Evolutionary conservation across 306 rosid species (phyloP).

Genomic region (Crataegus laevigata): DNA sequence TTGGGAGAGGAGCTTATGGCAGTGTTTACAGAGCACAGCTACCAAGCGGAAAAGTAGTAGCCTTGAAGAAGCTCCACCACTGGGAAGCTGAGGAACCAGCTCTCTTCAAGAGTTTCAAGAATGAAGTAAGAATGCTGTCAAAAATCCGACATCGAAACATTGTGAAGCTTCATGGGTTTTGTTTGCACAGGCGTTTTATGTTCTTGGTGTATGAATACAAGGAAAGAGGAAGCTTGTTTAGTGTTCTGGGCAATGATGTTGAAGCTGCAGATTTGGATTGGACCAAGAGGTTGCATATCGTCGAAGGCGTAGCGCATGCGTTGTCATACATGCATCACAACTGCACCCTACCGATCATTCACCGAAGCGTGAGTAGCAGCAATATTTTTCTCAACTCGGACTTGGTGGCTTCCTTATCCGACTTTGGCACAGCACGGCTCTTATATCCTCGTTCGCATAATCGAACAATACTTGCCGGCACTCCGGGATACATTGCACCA

Average conservation of each 20-base stretch:
- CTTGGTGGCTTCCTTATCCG: background rate
- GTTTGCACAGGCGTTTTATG: constrained; percentile 15
- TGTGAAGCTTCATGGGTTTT: constrained; percentile 25
- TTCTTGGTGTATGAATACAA: constrained; percentile 26
- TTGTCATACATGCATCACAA: constrained; percentile 23
- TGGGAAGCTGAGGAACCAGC: constrained; percentile 11
- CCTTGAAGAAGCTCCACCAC: constrained; percentile 22
- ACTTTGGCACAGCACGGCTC: background rate
- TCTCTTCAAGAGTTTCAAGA: constrained; percentile 9
- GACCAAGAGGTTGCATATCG: constrained; percentile 8
- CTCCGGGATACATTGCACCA: background rate
- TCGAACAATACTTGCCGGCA: background rate
- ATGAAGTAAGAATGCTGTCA: constrained; percentile 13
- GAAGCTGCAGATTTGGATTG: constrained; percentile 20
- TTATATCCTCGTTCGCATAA: background rate
- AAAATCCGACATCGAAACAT: constrained; percentile 22
- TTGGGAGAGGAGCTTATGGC: constrained; percentile 16
- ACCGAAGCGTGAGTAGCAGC: background rate
- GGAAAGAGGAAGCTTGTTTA: constrained; percentile 24
- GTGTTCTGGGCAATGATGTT: constrained; percentile 7
- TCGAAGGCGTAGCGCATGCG: constrained; percentile 17
- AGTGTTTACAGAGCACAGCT: constrained; percentile 20
- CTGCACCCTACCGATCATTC: constrained; percentile 16
- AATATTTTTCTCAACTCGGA: background rate
- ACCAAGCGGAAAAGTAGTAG: constrained; percentile 21